Base-by-base conservation (phyloP, 2,329 filamentous ascomycete genomes). In the Rutstroemia sp. region DNA sequence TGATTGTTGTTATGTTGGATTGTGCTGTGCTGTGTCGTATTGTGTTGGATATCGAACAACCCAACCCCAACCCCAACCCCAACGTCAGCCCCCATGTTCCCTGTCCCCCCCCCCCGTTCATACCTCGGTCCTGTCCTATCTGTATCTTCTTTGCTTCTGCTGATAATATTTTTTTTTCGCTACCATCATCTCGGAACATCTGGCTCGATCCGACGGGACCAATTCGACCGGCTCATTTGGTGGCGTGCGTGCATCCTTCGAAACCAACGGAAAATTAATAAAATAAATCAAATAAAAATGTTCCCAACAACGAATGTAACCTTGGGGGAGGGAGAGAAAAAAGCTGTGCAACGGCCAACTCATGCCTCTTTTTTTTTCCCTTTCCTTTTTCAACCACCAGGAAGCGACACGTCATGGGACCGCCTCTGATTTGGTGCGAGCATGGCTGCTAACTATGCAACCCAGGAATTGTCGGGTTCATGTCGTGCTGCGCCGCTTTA, bases 391-490 rank as follows among this genome's bases (percentile, higher is more conserved):
- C 23, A 23, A 44, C 46, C 46, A 50, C 19, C 23, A 27, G 9
- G 30, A 50, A 50, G 25, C 53, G 38, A 55, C 53, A 55, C 53
- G 53, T 55, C 53, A 55, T 48, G 50, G 30, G 49, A 55, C 25
- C 14, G 42, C 52, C 27, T 37, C 19, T 38, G n/a, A 50, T 55
- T 50, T 50, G 46, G 27, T 37, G 8, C 27, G 41, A 41, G 49
- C 30, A 50, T 50, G 34, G 39, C 46, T 34, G 42, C 38, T 42
- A 21, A 34, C 37, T 16, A 55, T 55, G 53, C 53, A 55, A 25
- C 19, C 25, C 23, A 54, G 37, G 19, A 54, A 44, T 34, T 50
- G 53, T 55, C 53, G 53, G 53, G 53, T 55, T 54, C 46, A 50
- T 55, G 53, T 50, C 37, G 46, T 55, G 53, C 53, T 55, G 53